Percentiles rank a stretch among this genome's conserved stretches.
These are phyloP conservation scores for Megacollybia platyphylla DNA, from an alignment of 1,284 basidiomycete genomes.

Conservation along the genomic window DNA sequence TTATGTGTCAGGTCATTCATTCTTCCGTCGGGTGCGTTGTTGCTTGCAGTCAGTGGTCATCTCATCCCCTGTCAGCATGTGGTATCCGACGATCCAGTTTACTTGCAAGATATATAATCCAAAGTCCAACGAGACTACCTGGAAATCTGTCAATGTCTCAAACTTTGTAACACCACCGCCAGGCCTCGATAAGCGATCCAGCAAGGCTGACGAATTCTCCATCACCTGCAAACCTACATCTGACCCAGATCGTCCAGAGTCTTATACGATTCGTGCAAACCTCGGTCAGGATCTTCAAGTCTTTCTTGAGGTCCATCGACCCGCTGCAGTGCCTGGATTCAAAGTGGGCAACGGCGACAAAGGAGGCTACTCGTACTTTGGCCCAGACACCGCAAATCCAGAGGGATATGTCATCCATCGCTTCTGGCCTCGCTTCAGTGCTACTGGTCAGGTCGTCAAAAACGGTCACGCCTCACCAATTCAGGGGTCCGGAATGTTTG, in stretches of 20 bases:
- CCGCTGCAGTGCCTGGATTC: slow-evolving; percentile 70
- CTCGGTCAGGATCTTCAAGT: slow-evolving; percentile 76
- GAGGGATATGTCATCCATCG: slow-evolving; percentile 89
- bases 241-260: slow-evolving; percentile 56
- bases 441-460: slow-evolving; percentile 61
- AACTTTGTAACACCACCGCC: slow-evolving; percentile 73
- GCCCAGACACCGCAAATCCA: slow-evolving; percentile 56
- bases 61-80: slow-evolving; percentile 37
- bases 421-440: slow-evolving; percentile 75
- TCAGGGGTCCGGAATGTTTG: slow-evolving; percentile 80
- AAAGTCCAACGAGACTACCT: slow-evolving; percentile 61
- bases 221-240: slow-evolving; percentile 60
- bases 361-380: slow-evolving; percentile 90
- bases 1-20: slow-evolving; percentile 93
- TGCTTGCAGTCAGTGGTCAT: neutral
- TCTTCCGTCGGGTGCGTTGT: slow-evolving; percentile 72
- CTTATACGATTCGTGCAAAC: slow-evolving; percentile 74
- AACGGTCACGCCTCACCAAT: slow-evolving; percentile 59
- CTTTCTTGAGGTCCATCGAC: slow-evolving; percentile 61
- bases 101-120: slow-evolving; percentile 88
- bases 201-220: slow-evolving; percentile 85
- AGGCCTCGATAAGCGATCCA: slow-evolving; percentile 74
- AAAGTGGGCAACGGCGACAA: slow-evolving; percentile 84
- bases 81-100: slow-evolving; percentile 94
- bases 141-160: slow-evolving; percentile 85